phyloP scores from a whole-genome alignment of 495 filamentous ascomycete genomes.

The Bathelium albidoporum region DNA sequence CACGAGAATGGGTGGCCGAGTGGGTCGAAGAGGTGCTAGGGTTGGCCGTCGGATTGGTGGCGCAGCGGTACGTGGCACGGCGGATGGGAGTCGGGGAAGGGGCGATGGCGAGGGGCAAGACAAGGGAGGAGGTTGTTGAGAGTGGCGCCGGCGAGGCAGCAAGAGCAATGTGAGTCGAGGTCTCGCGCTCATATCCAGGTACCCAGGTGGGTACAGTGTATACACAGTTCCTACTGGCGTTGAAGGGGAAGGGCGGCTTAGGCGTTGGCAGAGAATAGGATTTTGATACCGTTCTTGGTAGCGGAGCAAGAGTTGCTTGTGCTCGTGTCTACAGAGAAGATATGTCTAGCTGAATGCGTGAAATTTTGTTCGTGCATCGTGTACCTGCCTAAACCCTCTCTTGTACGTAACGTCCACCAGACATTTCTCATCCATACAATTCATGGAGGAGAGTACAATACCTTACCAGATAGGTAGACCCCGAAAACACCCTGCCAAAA shows the following conservation, averaged over 20 bases:
- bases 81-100: constrained; percentile 92
- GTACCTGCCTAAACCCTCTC: no score
- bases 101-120: constrained; percentile 69
- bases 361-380: no score
- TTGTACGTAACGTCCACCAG: not conserved
- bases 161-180: constrained; percentile 43
- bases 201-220: no score
- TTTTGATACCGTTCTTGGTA: no score
- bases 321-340: not conserved
- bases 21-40: constrained; percentile 90
- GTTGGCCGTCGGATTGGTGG: constrained; percentile 70
- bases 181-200: not conserved
- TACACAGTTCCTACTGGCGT: no score
- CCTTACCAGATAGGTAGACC: not conserved
- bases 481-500: not conserved
- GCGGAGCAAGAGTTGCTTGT: not conserved
- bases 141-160: constrained; percentile 76
- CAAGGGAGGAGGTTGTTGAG: constrained; percentile 59
- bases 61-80: constrained; percentile 91
- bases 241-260: no score
- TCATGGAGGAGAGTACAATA: no score
- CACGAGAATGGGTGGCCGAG: constrained; percentile 91
- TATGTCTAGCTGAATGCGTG: not conserved
- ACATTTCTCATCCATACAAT: not conserved
- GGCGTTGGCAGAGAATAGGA: no score